A percentile compares a stretch with the other conserved stretches of the same genome.
These are phyloP conservation scores for Larix kaempferi DNA, from an alignment of 75 land plant species.

Conservation along the genomic window DNA sequence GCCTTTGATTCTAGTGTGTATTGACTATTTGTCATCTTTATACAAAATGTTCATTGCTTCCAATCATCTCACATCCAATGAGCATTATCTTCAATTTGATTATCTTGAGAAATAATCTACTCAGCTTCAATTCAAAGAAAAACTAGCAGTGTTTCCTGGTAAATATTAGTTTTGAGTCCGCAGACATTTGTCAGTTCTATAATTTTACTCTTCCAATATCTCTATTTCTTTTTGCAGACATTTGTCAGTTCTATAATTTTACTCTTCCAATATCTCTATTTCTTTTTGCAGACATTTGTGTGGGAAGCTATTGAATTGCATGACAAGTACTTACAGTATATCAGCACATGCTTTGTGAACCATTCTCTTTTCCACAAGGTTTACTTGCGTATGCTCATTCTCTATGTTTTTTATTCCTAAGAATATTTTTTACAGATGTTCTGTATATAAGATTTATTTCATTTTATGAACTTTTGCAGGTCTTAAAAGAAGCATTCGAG, in stretches of 20 bases:
- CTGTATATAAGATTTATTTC: not conserved
- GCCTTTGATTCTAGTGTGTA: too few relatives aligned
- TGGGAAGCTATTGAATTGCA: slow-evolving; percentile 85
- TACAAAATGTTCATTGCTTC: too few relatives aligned
- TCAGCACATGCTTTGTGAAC: slow-evolving; percentile 70
- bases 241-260: slow-evolving; percentile 14
- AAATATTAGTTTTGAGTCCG: too few relatives aligned
- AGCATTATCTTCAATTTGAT: too few relatives aligned
- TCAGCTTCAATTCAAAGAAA: too few relatives aligned
- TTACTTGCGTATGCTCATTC: not conserved
- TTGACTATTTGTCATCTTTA: too few relatives aligned
- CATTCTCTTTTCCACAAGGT: slow-evolving; percentile 94
- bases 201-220: too few relatives aligned
- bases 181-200: too few relatives aligned
- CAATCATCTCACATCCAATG: too few relatives aligned
- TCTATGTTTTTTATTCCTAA: not conserved
- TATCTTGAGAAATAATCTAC: too few relatives aligned
- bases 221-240: slow-evolving; percentile 30
- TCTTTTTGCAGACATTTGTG: slow-evolving; percentile 61
- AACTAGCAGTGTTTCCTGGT: too few relatives aligned
- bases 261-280: too few relatives aligned
- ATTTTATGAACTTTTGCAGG: slow-evolving; percentile 15
- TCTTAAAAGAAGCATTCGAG: slow-evolving; percentile 49
- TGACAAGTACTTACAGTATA: slow-evolving; percentile 85
- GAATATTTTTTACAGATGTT: not conserved